A percentile compares a stretch with the other conserved stretches of the same genome.
These are phyloP conservation scores for Eimeria sp. DNA, from an alignment of 169 alveolate genomes.

Conservation along the genomic window DNA sequence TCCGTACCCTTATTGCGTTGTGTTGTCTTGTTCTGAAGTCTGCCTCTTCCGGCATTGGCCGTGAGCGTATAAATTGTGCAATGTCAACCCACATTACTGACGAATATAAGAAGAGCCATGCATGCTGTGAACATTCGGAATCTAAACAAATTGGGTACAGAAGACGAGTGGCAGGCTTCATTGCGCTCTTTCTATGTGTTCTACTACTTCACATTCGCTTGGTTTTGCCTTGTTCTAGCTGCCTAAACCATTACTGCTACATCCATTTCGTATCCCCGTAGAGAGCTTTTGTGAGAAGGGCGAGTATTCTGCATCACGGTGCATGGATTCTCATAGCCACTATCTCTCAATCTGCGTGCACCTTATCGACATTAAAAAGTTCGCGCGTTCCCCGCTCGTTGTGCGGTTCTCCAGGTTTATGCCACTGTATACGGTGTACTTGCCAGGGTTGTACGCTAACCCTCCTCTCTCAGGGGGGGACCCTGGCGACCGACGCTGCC, in stretches of 20 bases:
- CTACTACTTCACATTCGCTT: background rate
- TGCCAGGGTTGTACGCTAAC: slow-evolving; percentile 55
- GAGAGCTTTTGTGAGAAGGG: background rate
- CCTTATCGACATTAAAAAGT: background rate
- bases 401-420: slow-evolving; percentile 26
- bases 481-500: slow-evolving; percentile 29
- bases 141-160: background rate
- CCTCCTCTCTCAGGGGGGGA: slow-evolving; percentile 44
- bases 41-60: background rate
- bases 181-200: too few relatives aligned
- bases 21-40: background rate
- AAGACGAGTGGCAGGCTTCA: background rate
- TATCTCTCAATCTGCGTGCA: background rate
- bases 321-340: background rate
- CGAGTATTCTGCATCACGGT: background rate
- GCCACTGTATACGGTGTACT: slow-evolving; percentile 44
- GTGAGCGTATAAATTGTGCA: background rate
- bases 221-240: background rate
- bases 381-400: background rate
- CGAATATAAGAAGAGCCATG: background rate
- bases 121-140: background rate
- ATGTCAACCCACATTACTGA: background rate
- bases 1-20: background rate
- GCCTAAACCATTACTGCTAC: background rate
- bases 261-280: background rate